Evolutionary conservation across 2,329 filamentous ascomycete genomes (phyloP).

Genomic region (Ceratocystis eucalypticola): DNA sequence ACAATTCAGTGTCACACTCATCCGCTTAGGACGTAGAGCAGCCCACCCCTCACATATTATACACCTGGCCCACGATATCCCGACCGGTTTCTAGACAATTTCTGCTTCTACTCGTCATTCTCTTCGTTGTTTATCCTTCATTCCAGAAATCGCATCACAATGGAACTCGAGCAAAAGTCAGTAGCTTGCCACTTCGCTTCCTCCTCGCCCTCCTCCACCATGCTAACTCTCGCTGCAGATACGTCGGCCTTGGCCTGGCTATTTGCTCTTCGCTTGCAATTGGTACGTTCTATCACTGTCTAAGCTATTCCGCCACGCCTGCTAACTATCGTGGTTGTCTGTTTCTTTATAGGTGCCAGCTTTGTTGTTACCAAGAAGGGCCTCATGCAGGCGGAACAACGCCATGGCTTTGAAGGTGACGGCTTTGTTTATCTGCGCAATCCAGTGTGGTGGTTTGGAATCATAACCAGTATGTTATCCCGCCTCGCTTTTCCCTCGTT

Average conservation of each 20-base stretch:
- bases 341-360: slow-evolving; percentile 56
- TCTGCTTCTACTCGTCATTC: neutral
- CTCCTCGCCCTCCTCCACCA: neutral
- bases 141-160: neutral
- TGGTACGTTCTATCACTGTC: slow-evolving; percentile 37
- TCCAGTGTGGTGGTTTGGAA: slow-evolving; percentile 96
- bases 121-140: too few relatives aligned
- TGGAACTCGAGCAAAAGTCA: slow-evolving; percentile 20
- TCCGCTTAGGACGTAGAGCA: too few relatives aligned
- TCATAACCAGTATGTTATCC: slow-evolving; percentile 58
- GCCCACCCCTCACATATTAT: too few relatives aligned
- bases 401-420: slow-evolving; percentile 92
- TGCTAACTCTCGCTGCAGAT: slow-evolving; percentile 36
- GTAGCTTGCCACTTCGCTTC: slow-evolving; percentile 1
- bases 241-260: slow-evolving; percentile 62
- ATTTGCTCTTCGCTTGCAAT: slow-evolving; percentile 63
- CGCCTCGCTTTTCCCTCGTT: neutral
- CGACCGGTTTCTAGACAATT: neutral
- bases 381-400: slow-evolving; percentile 76
- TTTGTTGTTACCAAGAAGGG: slow-evolving; percentile 99
- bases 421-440: slow-evolving; percentile 88
- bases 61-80: too few relatives aligned
- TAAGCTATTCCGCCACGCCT: slow-evolving; percentile 21
- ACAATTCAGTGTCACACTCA: too few relatives aligned
- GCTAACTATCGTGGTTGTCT: neutral